Base-by-base conservation (phyloP, 345 rosid species). In the Moringa oleifera region DNA sequence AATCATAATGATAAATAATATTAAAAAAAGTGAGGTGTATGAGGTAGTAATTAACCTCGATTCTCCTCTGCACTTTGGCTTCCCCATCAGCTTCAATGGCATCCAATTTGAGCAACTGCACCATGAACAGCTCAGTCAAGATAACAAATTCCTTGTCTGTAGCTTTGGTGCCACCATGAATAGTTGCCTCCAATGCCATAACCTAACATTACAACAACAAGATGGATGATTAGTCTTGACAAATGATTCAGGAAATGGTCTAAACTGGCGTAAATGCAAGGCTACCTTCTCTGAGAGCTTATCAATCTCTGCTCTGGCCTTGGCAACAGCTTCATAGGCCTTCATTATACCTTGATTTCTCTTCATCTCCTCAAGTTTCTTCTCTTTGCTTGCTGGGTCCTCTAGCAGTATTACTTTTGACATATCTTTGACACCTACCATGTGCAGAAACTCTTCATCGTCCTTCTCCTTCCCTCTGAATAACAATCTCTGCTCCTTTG, bases 371-470 rank as follows among this genome's bases (percentile, higher is more conserved):
- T 69, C 71, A 15, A 77, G 70, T 64, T 81, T 81, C 72, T 74
- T 73, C 77, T 75, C 85, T 67, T 73, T 81, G 73, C 76, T 71
- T n/a, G 83, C 85, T 18, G 85, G 85, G 55, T 81, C 83, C 60
- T 81, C 83, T 50, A 81, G 64, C 10, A 81, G 69, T 25, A 81
- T 47, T 28, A 81, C 75, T 72, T 81, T 81, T 46, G 80, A 76
- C 79, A 54, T 61, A 51, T 78, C 85, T 64, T 62, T 75, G 28
- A 81, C 79, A 31, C 85, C 85, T 33, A 49, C 85, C 85, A 81
- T 81, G 52, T 78, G 75, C 51, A 81, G 62, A 72, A 67, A 76
- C 55, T 81, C 85, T 31, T 33, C 67, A 53, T 81, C 77, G 25
- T 78, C 85, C 59, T 71, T 81, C 54, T 81, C 85, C 62, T 81